A percentile compares a stretch with the other conserved stretches of the same genome.
Conservation (phyloP, 1,284 basidiomycete genomes). For the Ustilago nuda region DNA sequence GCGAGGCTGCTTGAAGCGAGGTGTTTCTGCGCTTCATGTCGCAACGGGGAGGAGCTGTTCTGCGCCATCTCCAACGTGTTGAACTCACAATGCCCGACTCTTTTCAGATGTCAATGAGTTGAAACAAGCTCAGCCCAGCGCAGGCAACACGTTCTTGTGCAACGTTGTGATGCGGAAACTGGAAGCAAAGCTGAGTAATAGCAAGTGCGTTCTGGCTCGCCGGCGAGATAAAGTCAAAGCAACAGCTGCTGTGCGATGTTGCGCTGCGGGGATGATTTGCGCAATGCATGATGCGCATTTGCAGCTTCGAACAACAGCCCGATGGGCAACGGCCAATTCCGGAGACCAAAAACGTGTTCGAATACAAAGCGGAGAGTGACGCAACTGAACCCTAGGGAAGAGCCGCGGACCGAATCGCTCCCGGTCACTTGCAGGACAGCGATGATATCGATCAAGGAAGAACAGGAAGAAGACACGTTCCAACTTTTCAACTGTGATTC, state of each 20-base stretch:
- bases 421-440: background rate
- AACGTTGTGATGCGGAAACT: background rate
- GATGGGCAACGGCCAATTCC: slow-evolving; percentile 12
- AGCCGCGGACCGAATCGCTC: slow-evolving; percentile 10
- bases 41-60: background rate
- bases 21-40: background rate
- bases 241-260: background rate
- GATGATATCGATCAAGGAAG: slow-evolving; percentile 7
- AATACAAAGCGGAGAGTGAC: background rate
- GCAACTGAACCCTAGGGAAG: background rate
- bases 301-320: background rate
- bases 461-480: background rate
- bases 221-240: background rate
- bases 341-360: slow-evolving; percentile 1
- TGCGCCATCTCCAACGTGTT: background rate
- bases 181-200: background rate
- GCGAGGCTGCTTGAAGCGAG: background rate
- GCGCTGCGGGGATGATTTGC: slow-evolving; percentile 4
- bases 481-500: background rate
- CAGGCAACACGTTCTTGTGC: background rate
- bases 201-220: background rate
- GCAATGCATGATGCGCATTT: slow-evolving; percentile 8
- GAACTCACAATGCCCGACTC: too few relatives aligned
- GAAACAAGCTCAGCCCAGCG: background rate
- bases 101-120: background rate